phyloP scores from a whole-genome alignment of 495 filamentous ascomycete genomes.

The Hyaloscypha variabilis region DNA sequence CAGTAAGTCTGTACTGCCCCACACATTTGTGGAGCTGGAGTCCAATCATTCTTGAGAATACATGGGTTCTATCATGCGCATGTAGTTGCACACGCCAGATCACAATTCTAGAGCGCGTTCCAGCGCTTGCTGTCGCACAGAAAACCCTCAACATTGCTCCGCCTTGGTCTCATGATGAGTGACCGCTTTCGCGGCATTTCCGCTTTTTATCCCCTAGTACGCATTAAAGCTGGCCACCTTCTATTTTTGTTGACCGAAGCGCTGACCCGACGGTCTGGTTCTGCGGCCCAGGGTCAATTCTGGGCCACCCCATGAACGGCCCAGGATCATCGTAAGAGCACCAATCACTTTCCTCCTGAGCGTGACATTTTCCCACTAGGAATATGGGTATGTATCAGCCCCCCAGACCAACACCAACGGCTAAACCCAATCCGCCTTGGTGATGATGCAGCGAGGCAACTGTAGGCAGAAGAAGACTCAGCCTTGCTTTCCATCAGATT shows the following conservation, averaged over 20 bases:
- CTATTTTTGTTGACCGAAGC: background rate
- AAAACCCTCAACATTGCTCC: background rate
- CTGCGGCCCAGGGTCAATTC: background rate
- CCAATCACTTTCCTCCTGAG: background rate
- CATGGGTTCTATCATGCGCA: too few relatives aligned
- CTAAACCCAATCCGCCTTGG: background rate
- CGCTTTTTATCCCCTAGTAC: too few relatives aligned
- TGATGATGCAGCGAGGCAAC: background rate
- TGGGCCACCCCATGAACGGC: background rate
- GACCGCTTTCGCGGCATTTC: background rate
- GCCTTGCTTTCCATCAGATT: background rate
- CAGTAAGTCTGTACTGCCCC: too few relatives aligned
- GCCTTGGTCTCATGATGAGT: background rate
- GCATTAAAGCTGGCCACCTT: too few relatives aligned
- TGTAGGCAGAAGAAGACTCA: background rate
- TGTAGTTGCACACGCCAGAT: too few relatives aligned
- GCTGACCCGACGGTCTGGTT: slow-evolving; percentile 4
- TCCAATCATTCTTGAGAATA: too few relatives aligned
- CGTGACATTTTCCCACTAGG: too few relatives aligned
- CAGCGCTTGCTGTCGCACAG: too few relatives aligned
- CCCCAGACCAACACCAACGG: too few relatives aligned
- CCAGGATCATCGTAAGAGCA: background rate
- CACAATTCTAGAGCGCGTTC: too few relatives aligned
- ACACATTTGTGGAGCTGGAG: too few relatives aligned
- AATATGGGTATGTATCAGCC: background rate